Evolutionary conservation across 1,139 yeast species (phyloP).

Genomic region (Blastobotrys capitulatus): DNA sequence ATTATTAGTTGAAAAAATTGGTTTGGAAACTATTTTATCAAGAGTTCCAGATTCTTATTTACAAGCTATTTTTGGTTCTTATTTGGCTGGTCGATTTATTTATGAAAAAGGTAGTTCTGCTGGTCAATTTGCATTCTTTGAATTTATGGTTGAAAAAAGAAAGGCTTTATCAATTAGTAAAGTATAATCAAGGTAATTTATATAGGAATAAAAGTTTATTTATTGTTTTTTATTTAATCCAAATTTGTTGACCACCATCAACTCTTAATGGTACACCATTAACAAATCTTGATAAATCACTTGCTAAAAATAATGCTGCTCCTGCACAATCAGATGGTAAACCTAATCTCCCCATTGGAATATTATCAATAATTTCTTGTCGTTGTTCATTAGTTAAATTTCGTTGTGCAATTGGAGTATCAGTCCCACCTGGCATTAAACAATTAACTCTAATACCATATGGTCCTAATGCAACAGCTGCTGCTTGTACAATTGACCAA

Average conservation of each 20-base stretch:
- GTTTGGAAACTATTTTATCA: constrained; percentile 63
- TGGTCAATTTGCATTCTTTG: constrained; percentile 78
- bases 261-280: constrained; percentile 44
- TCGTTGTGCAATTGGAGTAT: constrained; percentile 40
- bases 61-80: constrained; percentile 86
- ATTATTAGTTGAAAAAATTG: constrained; percentile 62
- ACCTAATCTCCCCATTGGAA: constrained; percentile 45
- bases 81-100: constrained; percentile 82
- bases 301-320: constrained; percentile 43
- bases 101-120: constrained; percentile 80
- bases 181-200: neutral
- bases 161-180: constrained; percentile 8
- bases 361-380: constrained; percentile 31
- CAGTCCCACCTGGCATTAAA: constrained; percentile 42
- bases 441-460: constrained; percentile 34
- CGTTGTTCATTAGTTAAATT: constrained; percentile 39
- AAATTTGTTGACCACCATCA: constrained; percentile 45
- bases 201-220: neutral
- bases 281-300: constrained; percentile 40
- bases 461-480: constrained; percentile 41
- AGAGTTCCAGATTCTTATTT: constrained; percentile 87
- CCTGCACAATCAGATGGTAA: constrained; percentile 43
- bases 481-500: constrained; percentile 41
- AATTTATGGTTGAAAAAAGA: constrained; percentile 45
- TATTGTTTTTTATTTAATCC: constrained; percentile 33